phyloP scores from a whole-genome alignment of 2,329 filamentous ascomycete species.

The Diplodia intermedia region DNA sequence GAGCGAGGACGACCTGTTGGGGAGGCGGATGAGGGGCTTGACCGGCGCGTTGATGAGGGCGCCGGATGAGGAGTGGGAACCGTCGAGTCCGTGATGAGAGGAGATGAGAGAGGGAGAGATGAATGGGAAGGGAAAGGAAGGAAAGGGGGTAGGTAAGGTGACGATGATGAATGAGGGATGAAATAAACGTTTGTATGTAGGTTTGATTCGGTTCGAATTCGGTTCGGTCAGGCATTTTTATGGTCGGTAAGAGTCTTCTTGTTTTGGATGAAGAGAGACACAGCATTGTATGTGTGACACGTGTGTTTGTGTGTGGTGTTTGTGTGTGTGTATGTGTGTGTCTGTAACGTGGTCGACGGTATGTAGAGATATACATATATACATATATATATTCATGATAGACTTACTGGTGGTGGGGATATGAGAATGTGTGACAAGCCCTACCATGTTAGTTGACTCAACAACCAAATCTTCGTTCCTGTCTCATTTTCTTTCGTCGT shows the following conservation, averaged over 20 bases:
- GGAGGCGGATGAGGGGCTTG: constrained; percentile 56
- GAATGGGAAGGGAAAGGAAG: too few species aligned
- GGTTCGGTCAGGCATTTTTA: too few species aligned
- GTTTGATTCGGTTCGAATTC: too few species aligned
- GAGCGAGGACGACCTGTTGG: constrained; percentile 57
- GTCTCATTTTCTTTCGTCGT: too few species aligned
- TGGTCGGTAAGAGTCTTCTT: too few species aligned
- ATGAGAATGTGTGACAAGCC: background rate
- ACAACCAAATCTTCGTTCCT: too few species aligned
- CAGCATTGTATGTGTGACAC: too few species aligned
- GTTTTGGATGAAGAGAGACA: too few species aligned
- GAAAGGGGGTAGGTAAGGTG: too few species aligned
- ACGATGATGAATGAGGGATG: too few species aligned
- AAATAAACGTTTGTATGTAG: background rate
- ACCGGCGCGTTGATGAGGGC: constrained; percentile 50
- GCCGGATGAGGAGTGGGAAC: constrained; percentile 30
- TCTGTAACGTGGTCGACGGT: background rate
- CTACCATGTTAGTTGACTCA: background rate
- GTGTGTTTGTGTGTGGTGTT: background rate
- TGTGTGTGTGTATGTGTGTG: background rate
- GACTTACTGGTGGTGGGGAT: background rate
- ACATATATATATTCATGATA: background rate
- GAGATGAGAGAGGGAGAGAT: background rate
- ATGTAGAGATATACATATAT: constrained; percentile 4
- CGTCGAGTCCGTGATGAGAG: constrained; percentile 21